Evolutionary conservation across 192 early-diverging fungal species (phyloP).

Genomic region (Podila epigama): DNA sequence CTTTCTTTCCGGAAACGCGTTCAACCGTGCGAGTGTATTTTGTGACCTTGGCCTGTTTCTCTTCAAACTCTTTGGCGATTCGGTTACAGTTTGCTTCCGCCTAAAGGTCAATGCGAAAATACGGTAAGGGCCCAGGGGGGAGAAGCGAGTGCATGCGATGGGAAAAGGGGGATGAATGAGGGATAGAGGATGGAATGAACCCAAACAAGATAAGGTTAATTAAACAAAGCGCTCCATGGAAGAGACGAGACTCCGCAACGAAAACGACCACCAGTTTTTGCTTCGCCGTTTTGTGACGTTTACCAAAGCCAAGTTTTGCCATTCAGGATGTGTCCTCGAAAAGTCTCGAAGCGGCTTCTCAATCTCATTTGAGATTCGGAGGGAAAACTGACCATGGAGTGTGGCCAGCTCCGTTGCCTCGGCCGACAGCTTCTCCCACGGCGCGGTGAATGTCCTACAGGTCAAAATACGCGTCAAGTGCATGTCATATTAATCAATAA

Average conservation of each 20-base stretch:
- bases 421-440: conserved; percentile 40
- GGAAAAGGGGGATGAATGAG: conserved; percentile 7
- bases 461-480: neutral
- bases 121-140: neutral
- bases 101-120: conserved; percentile 1
- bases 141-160: neutral
- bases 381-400: conserved; percentile 36
- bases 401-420: conserved; percentile 32
- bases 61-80: conserved; percentile 46
- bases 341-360: conserved; percentile 32
- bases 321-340: conserved; percentile 30
- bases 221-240: neutral
- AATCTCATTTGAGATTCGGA: conserved; percentile 42
- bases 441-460: conserved; percentile 33
- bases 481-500: neutral
- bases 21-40: conserved; percentile 38
- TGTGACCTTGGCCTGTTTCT: conserved; percentile 40
- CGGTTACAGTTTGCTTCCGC: conserved; percentile 39
- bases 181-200: neutral
- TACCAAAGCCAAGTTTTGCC: conserved; percentile 41
- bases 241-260: neutral
- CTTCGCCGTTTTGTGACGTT: neutral
- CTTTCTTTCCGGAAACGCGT: conserved; percentile 40
- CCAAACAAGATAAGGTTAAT: conserved; percentile 7
- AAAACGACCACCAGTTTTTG: neutral